These are phyloP conservation scores for Lithohypha guttulata DNA, from an alignment of 2,329 filamentous ascomycete genomes.

Conservation along the genomic window DNA sequence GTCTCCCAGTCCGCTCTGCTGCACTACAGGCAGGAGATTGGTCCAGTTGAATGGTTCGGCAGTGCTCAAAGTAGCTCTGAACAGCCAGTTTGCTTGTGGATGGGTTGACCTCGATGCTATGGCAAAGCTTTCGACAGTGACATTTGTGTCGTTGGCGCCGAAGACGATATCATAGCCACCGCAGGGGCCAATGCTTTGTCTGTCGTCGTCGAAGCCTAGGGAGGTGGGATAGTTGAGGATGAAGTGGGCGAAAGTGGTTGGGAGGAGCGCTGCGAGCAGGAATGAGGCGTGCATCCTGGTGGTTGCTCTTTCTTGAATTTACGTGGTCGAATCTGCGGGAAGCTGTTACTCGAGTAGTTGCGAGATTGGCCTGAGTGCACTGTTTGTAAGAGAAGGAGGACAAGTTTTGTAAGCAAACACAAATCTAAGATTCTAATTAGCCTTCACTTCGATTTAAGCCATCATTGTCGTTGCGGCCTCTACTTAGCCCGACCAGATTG, in stretches of 20 bases:
- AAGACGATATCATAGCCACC: conserved; percentile 34
- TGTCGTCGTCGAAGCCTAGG: conserved; percentile 41
- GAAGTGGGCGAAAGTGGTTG: conserved; percentile 42
- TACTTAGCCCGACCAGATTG: not conserved
- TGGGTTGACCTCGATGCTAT: conserved; percentile 32
- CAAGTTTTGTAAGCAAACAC: too few species aligned
- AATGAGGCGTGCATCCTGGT: not conserved
- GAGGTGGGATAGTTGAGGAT: conserved; percentile 41
- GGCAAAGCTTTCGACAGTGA: conserved; percentile 39
- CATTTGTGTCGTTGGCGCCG: conserved; percentile 36
- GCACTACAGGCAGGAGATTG: conserved; percentile 46
- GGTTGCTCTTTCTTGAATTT: not conserved
- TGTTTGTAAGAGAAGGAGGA: too few species aligned
- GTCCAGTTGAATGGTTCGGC: conserved; percentile 58
- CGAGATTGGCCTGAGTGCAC: too few species aligned
- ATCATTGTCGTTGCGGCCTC: not conserved
- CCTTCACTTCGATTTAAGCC: too few species aligned
- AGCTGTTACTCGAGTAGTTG: too few species aligned
- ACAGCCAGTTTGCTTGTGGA: conserved; percentile 18
- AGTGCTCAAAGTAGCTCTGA: conserved; percentile 41
- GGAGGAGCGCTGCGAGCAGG: conserved; percentile 8
- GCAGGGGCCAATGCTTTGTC: conserved; percentile 38
- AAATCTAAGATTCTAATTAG: too few species aligned
- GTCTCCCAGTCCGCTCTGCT: conserved; percentile 50
- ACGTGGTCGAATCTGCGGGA: not conserved